Evolutionary conservation across 2,329 filamentous ascomycete species (phyloP).

Genomic region (Aspergillus glaucus): DNA sequence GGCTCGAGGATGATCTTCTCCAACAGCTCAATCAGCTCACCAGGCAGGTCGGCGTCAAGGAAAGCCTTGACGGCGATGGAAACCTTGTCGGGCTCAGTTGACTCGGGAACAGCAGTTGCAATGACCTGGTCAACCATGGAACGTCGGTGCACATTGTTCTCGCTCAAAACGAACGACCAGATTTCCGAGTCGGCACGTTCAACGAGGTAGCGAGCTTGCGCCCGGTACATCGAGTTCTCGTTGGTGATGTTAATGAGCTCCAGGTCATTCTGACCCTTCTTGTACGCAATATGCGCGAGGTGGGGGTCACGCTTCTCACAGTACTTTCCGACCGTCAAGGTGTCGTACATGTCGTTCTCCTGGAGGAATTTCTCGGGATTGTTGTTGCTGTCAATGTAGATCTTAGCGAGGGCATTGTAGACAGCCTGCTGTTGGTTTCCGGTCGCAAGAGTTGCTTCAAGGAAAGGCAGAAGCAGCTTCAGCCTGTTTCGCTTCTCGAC

Average conservation of each 20-base stretch:
- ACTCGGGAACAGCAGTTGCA: conserved; percentile 88
- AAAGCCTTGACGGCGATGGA: conserved; percentile 91
- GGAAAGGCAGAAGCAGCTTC: conserved; percentile 91
- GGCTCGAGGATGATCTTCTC: conserved; percentile 99
- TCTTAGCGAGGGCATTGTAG: conserved; percentile 96
- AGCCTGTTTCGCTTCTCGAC: conserved; percentile 95
- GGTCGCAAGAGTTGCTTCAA: conserved; percentile 80
- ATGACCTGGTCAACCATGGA: conserved; percentile 95
- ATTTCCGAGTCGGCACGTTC: conserved; percentile 85
- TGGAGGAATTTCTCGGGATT: conserved; percentile 96
- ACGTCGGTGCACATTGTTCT: conserved; percentile 91
- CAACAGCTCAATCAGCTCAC: conserved; percentile 90
- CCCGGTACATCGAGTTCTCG: conserved; percentile 99
- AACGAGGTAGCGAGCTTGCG: conserved; percentile 90
- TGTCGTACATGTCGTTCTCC: conserved; percentile 95
- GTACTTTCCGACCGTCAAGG: conserved; percentile 88
- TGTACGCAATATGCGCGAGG: conserved; percentile 87
- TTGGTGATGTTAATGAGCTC: conserved; percentile 98
- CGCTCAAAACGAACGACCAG: conserved; percentile 89
- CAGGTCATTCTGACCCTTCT: conserved; percentile 93
- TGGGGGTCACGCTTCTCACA: conserved; percentile 98
- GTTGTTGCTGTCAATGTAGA: conserved; percentile 98
- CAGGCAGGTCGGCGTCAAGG: conserved; percentile 81
- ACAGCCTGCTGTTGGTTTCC: conserved; percentile 96
- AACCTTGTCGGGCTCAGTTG: conserved; percentile 87